Percentiles rank a stretch among this genome's conserved stretches.
Evolutionary conservation across 169 alveolate genomes (phyloP).

Genomic region (Pseudocohnilembus persalinus): DNA sequence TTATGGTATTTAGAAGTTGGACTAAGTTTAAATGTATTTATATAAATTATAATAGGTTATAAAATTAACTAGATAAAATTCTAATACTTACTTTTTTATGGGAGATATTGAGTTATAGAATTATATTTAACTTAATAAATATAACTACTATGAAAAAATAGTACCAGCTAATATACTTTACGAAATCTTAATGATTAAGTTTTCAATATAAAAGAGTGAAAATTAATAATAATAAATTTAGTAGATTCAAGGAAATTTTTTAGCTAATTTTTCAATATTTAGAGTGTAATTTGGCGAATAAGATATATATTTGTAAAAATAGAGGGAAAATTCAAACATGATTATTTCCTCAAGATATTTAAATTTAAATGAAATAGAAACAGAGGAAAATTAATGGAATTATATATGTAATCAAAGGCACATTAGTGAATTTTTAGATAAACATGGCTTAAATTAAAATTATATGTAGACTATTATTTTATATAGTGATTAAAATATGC

Average conservation of each 20-base stretch:
- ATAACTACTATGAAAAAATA: no score
- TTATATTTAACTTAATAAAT: no score
- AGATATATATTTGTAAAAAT: no score
- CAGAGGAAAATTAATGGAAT: neutral
- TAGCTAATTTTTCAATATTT: neutral
- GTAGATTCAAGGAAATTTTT: neutral
- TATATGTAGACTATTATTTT: neutral
- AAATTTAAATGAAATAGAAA: neutral
- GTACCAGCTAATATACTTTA: no score
- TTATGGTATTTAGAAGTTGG: no score
- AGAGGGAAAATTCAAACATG: neutral
- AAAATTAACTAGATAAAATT: neutral
- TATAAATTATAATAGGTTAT: no score
- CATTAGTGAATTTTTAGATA: neutral
- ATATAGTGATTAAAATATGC: neutral
- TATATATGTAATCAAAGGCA: neutral
- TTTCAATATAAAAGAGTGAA: no score
- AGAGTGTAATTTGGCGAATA: neutral
- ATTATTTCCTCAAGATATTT: neutral
- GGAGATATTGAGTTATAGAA: no score
- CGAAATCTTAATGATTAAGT: no score
- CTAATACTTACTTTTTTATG: no score
- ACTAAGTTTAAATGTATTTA: no score
- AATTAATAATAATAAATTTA: no score
- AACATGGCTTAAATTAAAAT: neutral